A percentile compares a stretch with the other conserved stretches of the same genome.
These are phyloP conservation scores for Colletotrichum orbiculare DNA, from an alignment of 2,329 filamentous ascomycete species.

Conservation along the genomic window DNA sequence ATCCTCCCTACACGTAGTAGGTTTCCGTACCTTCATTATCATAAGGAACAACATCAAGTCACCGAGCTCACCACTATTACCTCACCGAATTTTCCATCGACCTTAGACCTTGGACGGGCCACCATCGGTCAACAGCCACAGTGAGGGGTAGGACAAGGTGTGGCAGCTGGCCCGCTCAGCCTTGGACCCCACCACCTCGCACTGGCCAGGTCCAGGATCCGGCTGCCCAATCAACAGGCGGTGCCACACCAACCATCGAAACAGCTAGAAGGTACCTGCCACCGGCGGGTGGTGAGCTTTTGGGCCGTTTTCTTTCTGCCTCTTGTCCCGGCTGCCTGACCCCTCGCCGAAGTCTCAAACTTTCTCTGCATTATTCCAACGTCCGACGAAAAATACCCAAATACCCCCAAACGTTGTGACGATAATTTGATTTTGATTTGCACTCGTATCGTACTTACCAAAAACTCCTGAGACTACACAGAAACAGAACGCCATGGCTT, in stretches of 20 bases:
- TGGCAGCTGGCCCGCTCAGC: constrained; percentile 24
- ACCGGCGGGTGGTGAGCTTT: constrained; percentile 37
- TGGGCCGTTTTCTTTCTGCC: constrained; percentile 40
- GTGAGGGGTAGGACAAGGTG: constrained; percentile 11
- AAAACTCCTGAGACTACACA: background rate
- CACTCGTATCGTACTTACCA: constrained; percentile 12
- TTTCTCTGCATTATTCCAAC: constrained; percentile 19
- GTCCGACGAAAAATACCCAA: constrained; percentile 38
- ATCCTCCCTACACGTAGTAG: too few species aligned
- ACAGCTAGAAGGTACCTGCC: constrained; percentile 51
- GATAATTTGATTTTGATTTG: constrained; percentile 6
- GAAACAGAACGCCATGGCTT: constrained; percentile 57
- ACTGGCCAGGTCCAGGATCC: constrained; percentile 38
- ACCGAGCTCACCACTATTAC: too few species aligned
- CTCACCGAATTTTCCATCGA: too few species aligned
- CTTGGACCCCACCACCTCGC: constrained; percentile 35
- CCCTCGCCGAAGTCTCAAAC: constrained; percentile 11
- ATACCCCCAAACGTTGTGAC: constrained; percentile 23
- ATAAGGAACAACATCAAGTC: too few species aligned
- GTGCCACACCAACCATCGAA: constrained; percentile 50
- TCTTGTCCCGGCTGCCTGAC: constrained; percentile 19
- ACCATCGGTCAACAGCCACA: background rate
- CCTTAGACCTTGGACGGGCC: too few species aligned
- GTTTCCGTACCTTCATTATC: too few species aligned
- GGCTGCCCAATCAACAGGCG: constrained; percentile 45